phyloP scores from a whole-genome alignment of 352 stramenopile species.

The Halophytophthora polymorphica region DNA sequence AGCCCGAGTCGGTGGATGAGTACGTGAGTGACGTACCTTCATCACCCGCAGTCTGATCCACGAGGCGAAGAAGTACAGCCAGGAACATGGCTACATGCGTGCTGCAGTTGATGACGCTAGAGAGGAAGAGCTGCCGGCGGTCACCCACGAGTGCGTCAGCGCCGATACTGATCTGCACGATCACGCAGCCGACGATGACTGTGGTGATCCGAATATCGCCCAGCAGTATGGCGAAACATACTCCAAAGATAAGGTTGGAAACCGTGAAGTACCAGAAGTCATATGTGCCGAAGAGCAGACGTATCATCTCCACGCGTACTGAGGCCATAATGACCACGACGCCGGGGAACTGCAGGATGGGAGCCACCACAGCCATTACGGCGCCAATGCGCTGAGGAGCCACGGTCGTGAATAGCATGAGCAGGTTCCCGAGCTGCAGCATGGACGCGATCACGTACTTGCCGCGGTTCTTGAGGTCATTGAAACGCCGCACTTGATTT shows the following conservation, averaged over 20 bases:
- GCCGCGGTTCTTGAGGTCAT: constrained; percentile 12
- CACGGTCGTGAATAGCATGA: constrained; percentile 14
- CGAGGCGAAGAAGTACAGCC: constrained; percentile 16
- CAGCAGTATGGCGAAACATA: constrained; percentile 18
- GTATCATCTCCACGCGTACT: constrained; percentile 24
- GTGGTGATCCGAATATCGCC: constrained; percentile 18
- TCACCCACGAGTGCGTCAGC: constrained; percentile 23
- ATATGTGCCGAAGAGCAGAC: constrained; percentile 24
- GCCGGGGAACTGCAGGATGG: constrained; percentile 20
- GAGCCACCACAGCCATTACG: constrained; percentile 16
- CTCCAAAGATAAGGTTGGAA: constrained; percentile 24
- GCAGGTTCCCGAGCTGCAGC: constrained; percentile 20
- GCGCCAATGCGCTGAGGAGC: constrained; percentile 5
- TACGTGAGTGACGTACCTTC: constrained; percentile 12
- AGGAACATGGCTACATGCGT: constrained; percentile 16
- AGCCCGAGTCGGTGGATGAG: constrained; percentile 4
- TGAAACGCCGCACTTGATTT: constrained; percentile 11
- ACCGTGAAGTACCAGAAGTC: constrained; percentile 34
- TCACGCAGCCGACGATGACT: constrained; percentile 14
- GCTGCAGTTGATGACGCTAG: constrained; percentile 15
- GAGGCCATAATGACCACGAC: constrained; percentile 19
- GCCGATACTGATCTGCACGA: constrained; percentile 28
- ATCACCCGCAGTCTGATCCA: constrained; percentile 14
- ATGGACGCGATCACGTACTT: constrained; percentile 11
- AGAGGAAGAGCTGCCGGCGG: constrained; percentile 15